Percentiles rank a stretch among this genome's conserved stretches.
Conservation (phyloP, 2,329 filamentous ascomycete genomes). For the Exserohilum rostratum region DNA sequence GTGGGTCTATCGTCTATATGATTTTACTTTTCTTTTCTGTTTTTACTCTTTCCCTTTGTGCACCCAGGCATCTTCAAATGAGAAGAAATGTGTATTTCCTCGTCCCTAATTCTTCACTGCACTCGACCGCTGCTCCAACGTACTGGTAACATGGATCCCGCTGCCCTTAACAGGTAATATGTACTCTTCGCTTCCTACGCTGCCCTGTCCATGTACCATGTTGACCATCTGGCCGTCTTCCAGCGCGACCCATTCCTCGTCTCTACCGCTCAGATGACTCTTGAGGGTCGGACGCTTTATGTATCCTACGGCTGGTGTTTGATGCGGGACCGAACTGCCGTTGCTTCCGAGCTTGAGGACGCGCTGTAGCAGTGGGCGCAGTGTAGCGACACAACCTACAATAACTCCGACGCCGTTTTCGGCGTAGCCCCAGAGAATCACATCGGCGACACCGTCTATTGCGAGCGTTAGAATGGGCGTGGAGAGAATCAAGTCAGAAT, state of each 20-base stretch:
- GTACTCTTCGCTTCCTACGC: slow-evolving; percentile 6
- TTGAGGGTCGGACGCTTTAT: slow-evolving; percentile 10
- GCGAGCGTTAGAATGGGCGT: not conserved
- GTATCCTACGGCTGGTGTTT: slow-evolving; percentile 6
- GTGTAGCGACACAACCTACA: slow-evolving; percentile 14
- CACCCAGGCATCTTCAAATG: no score
- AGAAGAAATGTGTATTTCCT: no score
- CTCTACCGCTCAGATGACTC: slow-evolving; percentile 10
- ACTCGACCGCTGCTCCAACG: slow-evolving; percentile 9
- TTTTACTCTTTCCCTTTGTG: no score
- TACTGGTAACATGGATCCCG: slow-evolving; percentile 10
- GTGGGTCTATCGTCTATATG: no score
- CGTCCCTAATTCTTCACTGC: not conserved
- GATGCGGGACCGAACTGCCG: slow-evolving; percentile 1
- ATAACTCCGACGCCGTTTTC: slow-evolving; percentile 13
- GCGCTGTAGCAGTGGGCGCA: slow-evolving; percentile 12
- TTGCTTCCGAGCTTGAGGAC: slow-evolving; percentile 13
- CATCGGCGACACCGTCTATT: slow-evolving; percentile 10
- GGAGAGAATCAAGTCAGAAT: not conserved
- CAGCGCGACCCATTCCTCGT: slow-evolving; percentile 13
- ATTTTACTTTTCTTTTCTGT: no score
- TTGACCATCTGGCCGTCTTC: slow-evolving; percentile 10
- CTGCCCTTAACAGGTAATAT: slow-evolving; percentile 4
- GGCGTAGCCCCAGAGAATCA: slow-evolving; percentile 13
- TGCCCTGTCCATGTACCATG: slow-evolving; percentile 7